Evolutionary conservation across 2,329 filamentous ascomycete species (phyloP).

Genomic region (Thelonectria olida): DNA sequence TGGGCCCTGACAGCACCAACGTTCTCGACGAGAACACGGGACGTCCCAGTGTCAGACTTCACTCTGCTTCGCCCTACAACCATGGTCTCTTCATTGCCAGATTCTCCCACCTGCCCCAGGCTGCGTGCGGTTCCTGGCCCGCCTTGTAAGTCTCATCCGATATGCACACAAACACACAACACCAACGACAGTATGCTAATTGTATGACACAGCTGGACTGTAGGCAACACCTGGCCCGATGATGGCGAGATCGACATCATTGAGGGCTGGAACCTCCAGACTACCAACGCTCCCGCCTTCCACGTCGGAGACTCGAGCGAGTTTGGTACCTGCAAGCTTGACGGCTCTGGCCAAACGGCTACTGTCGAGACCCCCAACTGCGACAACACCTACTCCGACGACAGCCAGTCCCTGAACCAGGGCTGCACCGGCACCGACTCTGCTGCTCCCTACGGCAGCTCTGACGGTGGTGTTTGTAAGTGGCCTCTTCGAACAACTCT

Average conservation of each 20-base stretch:
- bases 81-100: constrained; percentile 76
- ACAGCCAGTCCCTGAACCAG: constrained; percentile 46
- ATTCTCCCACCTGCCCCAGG: constrained; percentile 73
- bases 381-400: constrained; percentile 46
- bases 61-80: constrained; percentile 69
- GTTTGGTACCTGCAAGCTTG: constrained; percentile 49
- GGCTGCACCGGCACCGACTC: constrained; percentile 54
- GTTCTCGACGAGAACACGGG: constrained; percentile 42
- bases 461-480: constrained; percentile 52
- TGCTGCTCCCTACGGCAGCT: constrained; percentile 49
- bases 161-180: too few species aligned
- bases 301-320: constrained; percentile 55
- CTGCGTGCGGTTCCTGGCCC: constrained; percentile 76
- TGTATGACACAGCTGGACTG: constrained; percentile 55
- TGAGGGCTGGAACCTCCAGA: constrained; percentile 69
- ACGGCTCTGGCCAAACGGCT: constrained; percentile 42
- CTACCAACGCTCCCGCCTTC: constrained; percentile 65
- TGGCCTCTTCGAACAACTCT: constrained; percentile 48
- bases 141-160: constrained; percentile 60
- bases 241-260: constrained; percentile 75
- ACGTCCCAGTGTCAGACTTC: constrained; percentile 69
- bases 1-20: constrained; percentile 50
- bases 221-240: constrained; percentile 64
- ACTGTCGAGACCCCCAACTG: constrained; percentile 50
- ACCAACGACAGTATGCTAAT: neutral